Conservation (phyloP, 257 asterid species). For the Solanum bulbocastanum region DNA sequence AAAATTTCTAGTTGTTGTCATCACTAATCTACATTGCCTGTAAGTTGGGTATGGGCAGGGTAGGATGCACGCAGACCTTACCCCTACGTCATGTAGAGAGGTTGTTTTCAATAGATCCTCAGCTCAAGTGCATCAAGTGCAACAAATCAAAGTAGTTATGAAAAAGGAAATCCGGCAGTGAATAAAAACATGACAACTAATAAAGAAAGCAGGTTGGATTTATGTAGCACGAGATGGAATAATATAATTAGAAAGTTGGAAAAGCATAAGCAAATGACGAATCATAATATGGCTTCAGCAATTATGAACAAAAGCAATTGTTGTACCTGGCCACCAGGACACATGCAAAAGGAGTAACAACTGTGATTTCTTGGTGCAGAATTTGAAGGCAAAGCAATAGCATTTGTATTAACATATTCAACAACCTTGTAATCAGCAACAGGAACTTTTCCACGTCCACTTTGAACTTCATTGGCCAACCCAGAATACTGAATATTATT, state of each 20-base stretch:
- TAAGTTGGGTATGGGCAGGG: neutral
- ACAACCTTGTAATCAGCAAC: slow-evolving; percentile 97
- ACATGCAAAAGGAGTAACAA: slow-evolving; percentile 98
- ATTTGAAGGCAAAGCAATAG: slow-evolving; percentile 13
- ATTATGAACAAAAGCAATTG: neutral
- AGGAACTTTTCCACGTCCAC: slow-evolving; percentile 89
- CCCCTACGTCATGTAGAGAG: neutral
- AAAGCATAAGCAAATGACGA: neutral
- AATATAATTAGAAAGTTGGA: neutral
- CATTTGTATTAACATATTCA: slow-evolving; percentile 33
- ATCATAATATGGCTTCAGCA: neutral
- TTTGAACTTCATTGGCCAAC: slow-evolving; percentile 65
- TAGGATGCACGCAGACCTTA: neutral
- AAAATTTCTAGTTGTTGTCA: neutral
- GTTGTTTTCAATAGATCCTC: neutral
- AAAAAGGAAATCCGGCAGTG: neutral
- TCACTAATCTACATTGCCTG: neutral
- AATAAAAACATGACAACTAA: neutral
- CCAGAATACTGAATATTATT: slow-evolving; percentile 57
- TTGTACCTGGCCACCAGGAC: slow-evolving; percentile 97
- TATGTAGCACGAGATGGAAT: neutral
- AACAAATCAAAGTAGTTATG: neutral
- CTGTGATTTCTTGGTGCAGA: slow-evolving; percentile 36
- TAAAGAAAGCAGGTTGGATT: neutral
- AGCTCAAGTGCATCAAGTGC: neutral